These are phyloP conservation scores for Chiua sp. DNA, from an alignment of 1,284 basidiomycete genomes.

Conservation along the genomic window DNA sequence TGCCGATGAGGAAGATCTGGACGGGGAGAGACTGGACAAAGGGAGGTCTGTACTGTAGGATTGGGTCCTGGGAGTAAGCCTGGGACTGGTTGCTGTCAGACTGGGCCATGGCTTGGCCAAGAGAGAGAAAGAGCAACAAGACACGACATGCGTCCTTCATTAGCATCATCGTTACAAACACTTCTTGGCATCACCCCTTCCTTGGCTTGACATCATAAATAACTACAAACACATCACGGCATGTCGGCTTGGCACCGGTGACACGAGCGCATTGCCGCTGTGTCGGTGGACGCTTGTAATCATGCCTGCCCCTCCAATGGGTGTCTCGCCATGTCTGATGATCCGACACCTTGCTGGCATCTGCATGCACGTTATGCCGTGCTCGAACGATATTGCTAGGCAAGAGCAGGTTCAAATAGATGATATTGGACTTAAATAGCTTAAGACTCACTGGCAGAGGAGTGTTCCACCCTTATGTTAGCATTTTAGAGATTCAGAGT, in stretches of 20 bases:
- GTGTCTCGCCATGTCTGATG: no score
- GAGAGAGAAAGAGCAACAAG: constrained; percentile 12
- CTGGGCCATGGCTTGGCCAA: constrained; percentile 28
- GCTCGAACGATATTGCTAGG: no score
- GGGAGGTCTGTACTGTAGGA: constrained; percentile 73
- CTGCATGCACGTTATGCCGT: no score
- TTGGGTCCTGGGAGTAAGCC: constrained; percentile 61
- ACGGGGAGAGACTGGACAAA: constrained; percentile 91
- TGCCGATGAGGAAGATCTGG: constrained; percentile 88
- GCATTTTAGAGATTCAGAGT: no score
- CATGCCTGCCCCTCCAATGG: no score
- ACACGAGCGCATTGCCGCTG: no score
- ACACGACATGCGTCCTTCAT: background rate
- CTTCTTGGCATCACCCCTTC: constrained; percentile 7
- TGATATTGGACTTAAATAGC: no score
- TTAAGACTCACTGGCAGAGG: no score
- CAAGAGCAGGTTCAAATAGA: no score
- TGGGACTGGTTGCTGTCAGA: background rate
- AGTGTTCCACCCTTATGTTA: no score
- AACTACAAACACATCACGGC: background rate
- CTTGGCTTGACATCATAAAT: background rate
- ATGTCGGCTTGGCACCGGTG: background rate
- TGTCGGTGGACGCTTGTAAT: no score
- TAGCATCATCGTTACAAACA: background rate
- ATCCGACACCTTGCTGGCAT: no score